These are phyloP conservation scores for Haplosporangium sp. DNA, from an alignment of 371 early-diverging fungal genomes.

Conservation along the genomic window DNA sequence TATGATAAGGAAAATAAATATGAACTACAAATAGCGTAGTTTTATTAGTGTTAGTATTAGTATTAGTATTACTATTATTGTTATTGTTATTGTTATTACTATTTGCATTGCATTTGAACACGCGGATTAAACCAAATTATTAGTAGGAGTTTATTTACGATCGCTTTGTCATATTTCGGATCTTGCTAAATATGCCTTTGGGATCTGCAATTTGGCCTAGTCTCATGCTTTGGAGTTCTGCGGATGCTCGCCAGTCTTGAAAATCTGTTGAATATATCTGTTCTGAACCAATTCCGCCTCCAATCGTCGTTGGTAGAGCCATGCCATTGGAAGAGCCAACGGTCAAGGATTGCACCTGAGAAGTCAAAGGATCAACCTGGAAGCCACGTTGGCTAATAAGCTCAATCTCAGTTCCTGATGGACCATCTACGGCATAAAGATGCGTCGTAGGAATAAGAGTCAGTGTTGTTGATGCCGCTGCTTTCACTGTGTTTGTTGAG, in stretches of 20 bases:
- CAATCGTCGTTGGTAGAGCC: not conserved
- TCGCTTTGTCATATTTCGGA: conserved; percentile 27
- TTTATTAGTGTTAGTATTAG: too few relatives aligned
- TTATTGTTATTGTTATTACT: too few relatives aligned
- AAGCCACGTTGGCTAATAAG: conserved; percentile 49
- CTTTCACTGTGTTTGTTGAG: not conserved
- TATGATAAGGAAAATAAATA: not conserved
- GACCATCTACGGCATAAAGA: conserved; percentile 31
- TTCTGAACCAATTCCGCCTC: not conserved
- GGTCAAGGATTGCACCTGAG: not conserved
- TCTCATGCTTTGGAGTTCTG: conserved; percentile 4
- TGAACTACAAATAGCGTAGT: too few relatives aligned
- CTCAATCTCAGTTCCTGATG: conserved; percentile 33
- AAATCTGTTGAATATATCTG: not conserved
- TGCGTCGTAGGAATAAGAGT: conserved; percentile 41
- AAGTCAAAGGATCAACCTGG: not conserved
- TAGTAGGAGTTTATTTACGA: not conserved
- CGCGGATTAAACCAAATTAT: too few relatives aligned
- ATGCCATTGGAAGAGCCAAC: not conserved
- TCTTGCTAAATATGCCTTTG: conserved; percentile 19
- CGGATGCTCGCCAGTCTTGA: conserved; percentile 4
- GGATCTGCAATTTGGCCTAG: not conserved
- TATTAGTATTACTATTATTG: too few relatives aligned
- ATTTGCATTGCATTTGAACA: too few relatives aligned
- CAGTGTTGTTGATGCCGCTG: conserved; percentile 6